Base-by-base conservation (phyloP, 257 asterid genomes). In the Asclepias syriaca region DNA sequence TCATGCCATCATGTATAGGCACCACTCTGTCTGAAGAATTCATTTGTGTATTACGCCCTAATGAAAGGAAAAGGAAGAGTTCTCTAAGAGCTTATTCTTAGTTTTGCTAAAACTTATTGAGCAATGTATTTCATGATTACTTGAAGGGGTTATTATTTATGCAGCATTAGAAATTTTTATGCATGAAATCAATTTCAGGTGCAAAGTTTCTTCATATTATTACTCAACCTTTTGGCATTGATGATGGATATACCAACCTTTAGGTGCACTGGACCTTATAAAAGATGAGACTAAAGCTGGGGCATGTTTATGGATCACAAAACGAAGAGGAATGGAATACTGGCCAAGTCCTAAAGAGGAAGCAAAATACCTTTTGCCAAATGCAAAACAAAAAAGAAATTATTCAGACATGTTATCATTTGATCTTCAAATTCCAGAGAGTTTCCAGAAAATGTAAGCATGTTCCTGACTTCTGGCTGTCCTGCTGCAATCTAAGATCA, bases 321-420 rank as follows among this genome's bases (percentile, higher is more conserved):
- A 83, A 32, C 86, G 93, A 77, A 94, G 93, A 80, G 99, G 99
- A 67, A 63, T 88, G 70, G 95, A 89, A 77, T 91, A 94, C 80
- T 91, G 97, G 99, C 97, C 97, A 75, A 85, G 95, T 75, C 89
- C 96, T 66, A 81, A 70, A 49, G 99, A 94, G 83, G 95, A 91
- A 84, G 93, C 85, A 59, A 94, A 90, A 75, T 94, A 78, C 72
- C 85, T 77, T 53, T 3, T 85, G 48, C 78, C 72, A 51, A 81
- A 84, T 50, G 83, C 68, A 63, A 77, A 77, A 58, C 69, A 77
- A 19, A 79, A 81, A 81, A 80, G 81, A 79, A 82, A 77, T 80
- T 69, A 92, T 66, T 77, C 83, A 63, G 81, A 81, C 39, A 77
- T 78, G 49, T 79, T 80, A 74, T 81, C 81, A 15, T 59, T 81